A percentile compares a stretch with the other conserved stretches of the same genome.
phyloP scores from a whole-genome alignment of 2,329 filamentous ascomycete genomes.

The Arthrobotrys entomopaga region DNA sequence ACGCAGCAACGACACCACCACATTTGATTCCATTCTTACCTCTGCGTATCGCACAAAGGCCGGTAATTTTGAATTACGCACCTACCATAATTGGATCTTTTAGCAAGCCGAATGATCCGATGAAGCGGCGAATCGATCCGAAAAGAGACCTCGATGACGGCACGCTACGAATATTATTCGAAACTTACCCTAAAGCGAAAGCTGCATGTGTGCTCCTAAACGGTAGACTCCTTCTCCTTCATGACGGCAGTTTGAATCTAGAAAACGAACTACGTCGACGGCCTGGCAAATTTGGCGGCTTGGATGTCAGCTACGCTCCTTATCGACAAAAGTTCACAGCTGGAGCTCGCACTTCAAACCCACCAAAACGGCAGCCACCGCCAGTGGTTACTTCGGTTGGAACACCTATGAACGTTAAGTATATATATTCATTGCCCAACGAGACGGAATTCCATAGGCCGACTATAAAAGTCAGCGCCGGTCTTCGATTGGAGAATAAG shows the following conservation, averaged over 20 bases:
- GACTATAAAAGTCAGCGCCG: conserved; percentile 1
- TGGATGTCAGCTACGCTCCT: conserved; percentile 16
- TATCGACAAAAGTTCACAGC: conserved; percentile 13
- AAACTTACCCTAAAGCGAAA: conserved; percentile 24
- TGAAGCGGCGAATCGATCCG: conserved; percentile 9
- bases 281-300: conserved; percentile 33
- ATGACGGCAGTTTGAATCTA: conserved; percentile 23
- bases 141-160: conserved; percentile 19
- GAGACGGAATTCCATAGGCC: neutral
- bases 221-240: conserved; percentile 17
- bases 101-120: conserved; percentile 6
- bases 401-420: neutral
- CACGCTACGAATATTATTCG: conserved; percentile 24
- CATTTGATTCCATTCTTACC: conserved; percentile 5
- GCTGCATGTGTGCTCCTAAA: conserved; percentile 33
- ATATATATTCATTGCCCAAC: neutral
- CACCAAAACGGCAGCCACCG: neutral
- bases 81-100: conserved; percentile 18
- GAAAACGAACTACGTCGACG: conserved; percentile 12
- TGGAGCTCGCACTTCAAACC: neutral
- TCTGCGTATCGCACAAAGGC: conserved; percentile 21
- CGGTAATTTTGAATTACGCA: conserved; percentile 27
- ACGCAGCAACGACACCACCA: conserved; percentile 13
- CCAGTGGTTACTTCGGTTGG: conserved; percentile 1
- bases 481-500: conserved; percentile 21